Base-by-base conservation (phyloP, 306 rosid genomes). In the Vigna unguiculata region DNA sequence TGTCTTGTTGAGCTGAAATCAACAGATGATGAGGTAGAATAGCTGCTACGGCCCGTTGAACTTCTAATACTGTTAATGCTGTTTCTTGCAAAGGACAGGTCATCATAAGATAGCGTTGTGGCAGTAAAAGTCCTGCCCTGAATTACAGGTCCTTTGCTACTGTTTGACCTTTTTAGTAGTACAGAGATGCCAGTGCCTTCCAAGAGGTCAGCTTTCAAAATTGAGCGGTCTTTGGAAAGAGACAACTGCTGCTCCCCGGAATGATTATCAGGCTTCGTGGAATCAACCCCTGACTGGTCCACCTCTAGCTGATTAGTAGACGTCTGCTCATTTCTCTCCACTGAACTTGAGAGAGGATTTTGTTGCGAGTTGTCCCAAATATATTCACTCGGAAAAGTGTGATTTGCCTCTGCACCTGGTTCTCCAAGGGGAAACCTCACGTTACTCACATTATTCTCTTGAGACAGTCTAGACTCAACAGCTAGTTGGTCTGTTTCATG, bases 131-230 rank as follows among this genome's bases (percentile, higher is more conserved):
- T 85, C 76, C 96, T 86, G 49, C 93, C 88, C 82, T 80, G 96
- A 71, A 92, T 70, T 69, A 90, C 86, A 16, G 86, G 86, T 74
- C 93, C 98, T 82, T 87, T 93, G 83, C 55, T 83, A 81, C 92
- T 93, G 91, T 87, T 87, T 77, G 93, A 87, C 80, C 93, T 86
- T 85, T 83, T 90, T 80, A 93, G 83, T 79, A 93, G 82, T 80
- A 91, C 84, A 68, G 98, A 93, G 81, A 93, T 93, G 69, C 98
- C 98, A 1, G 90, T 79, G 67, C 97, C 92, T 86, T 71, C 93
- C 96, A 81, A 82, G 84, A 41, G 79, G 85, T 84, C 87, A 63
- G 43, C 86, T 79, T 73, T 86, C 81, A 77, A 69, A 72, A 80
- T 86, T 40, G 87, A 76, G 80, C 14, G 78, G 68, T 80, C 88